A percentile compares a stretch with the other conserved stretches of the same genome.
phyloP scores from a whole-genome alignment of 1,284 basidiomycete species.

The Sporisorium scitamineum region DNA sequence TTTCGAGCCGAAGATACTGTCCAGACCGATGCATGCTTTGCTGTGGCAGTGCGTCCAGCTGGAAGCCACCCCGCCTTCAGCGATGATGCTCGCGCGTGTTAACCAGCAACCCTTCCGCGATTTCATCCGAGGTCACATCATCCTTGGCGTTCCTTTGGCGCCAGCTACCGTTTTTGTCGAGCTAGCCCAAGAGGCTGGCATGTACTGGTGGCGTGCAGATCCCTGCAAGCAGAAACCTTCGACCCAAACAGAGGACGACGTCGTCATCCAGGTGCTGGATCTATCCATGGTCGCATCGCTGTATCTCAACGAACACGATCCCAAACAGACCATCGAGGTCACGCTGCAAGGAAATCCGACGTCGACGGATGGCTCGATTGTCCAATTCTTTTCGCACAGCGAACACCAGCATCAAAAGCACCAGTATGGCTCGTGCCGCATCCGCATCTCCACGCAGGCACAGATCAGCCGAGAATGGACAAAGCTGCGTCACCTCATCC shows the following conservation, averaged over 20 bases:
- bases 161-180: conserved; percentile 52
- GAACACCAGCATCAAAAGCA: conserved; percentile 38
- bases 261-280: conserved; percentile 43
- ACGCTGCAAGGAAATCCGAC: conserved; percentile 34
- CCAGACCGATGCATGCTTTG: conserved; percentile 24
- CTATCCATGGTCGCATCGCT: conserved; percentile 50
- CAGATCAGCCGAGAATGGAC: conserved; percentile 21
- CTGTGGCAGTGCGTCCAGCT: conserved; percentile 33
- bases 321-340: conserved; percentile 40
- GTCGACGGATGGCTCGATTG: conserved; percentile 31
- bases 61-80: conserved; percentile 19
- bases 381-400: conserved; percentile 49
- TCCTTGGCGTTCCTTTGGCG: conserved; percentile 38
- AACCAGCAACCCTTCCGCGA: conserved; percentile 40
- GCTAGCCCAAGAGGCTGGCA: conserved; percentile 46
- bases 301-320: conserved; percentile 31
- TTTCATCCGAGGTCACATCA: conserved; percentile 50
- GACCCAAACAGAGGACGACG: conserved; percentile 22
- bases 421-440: conserved; percentile 47
- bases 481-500: conserved; percentile 36
- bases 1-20: neutral
- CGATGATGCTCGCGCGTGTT: conserved; percentile 31
- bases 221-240: neutral
- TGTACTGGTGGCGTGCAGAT: conserved; percentile 44
- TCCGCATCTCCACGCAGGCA: conserved; percentile 12